Base-by-base conservation (phyloP, 2,329 filamentous ascomycete species). In the Aspergillus chevalieri region DNA sequence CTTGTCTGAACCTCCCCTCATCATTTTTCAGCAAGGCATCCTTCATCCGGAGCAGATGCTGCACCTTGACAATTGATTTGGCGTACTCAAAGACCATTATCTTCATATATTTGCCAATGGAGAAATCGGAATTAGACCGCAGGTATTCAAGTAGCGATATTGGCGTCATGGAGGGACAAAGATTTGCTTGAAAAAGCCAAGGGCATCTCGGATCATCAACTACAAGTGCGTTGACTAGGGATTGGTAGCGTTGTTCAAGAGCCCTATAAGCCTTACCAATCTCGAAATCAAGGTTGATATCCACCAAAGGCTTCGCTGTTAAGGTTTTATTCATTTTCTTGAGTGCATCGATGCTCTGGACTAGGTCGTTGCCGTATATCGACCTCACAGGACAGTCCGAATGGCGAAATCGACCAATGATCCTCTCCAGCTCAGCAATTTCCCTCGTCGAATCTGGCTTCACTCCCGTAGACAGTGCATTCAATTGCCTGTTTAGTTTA, bases 131-230 rank as follows among this genome's bases (percentile, higher is more conserved):
- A 0, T 58, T 68, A 0, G 66, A 70, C 14, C 71, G 65, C 0
- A 79, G 57, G 14, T 72, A 68, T n/a, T 72, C 63, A 1, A 79
- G 65, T 1, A 80, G 55, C 1, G 70, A 63, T 0, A 68, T 46
- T 0, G 66, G 63, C 0, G 66, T 74, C n/a, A 73, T 53, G 1
- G 55, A 62, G 1, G 75, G 77, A 67, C 70, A 76, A 0, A 77
- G 57, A 3, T 62, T 60, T 2, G 61, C 70, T 19, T 57, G 38
- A n/a, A 61, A 50, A 0, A 77, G 63, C 75, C 75, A 78, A 4
- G 44, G 47, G 6, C 52, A 55, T 26, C 65, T 62, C 17, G 51
- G n/a, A 52, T 72, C 62, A 6, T 55, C 26, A 3, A 45, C 38
- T n/a, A 57, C 56, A 6, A 66, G 58, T 12, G 50, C 43, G 12